Evolutionary conservation across 805 yeast species (phyloP), one percentile per base, ranked within the genome.

Genomic region (Pichia nanzhaoensis): DNA sequence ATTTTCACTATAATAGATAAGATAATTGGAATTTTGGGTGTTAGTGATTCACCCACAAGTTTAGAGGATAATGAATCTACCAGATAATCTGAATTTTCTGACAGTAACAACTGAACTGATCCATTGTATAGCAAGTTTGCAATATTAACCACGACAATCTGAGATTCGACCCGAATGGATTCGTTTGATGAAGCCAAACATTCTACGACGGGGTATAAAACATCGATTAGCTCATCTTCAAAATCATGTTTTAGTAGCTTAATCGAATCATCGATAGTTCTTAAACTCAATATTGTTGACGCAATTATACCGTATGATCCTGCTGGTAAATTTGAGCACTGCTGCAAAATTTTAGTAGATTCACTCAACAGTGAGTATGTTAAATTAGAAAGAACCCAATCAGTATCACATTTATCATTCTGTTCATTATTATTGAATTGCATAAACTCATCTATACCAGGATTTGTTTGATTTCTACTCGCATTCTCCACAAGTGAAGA

Each of bases 41-140:
- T 75, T 5, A 91, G 73, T 45, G 81, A 70, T 5, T 89, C 79
- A 2, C 84, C 75, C 22, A 87, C 78, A 43, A 93, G 66, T 50
- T 74, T 76, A 24, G 79, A 62, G 3, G 95, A 82, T n/a, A 89
- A 67, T 0, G 88, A 66, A 58, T 93, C 97, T 14, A 89, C 67
- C 17, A 91, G 62, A 57, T 90, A 90, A 55, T 91, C 96, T 46
- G 80, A 72, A 58, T 89, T 91, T 21, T 77, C 78, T 32, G 71
- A 55, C 2, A 93, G 69, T 47, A 91, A 57, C 3, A 62, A 61
- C 30, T 66, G 66, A 2, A 90, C 61, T 0, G 87, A 77, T 0
- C 82, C 82, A 30, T 66, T 55, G 48, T 81, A 83, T 12, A 80
- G 65, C 4, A 67, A 59, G 9, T 61, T 51, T 0, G 86, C 75